phyloP scores from a whole-genome alignment of 768 basidiomycete genomes.

The Atractiella rhizophila region DNA sequence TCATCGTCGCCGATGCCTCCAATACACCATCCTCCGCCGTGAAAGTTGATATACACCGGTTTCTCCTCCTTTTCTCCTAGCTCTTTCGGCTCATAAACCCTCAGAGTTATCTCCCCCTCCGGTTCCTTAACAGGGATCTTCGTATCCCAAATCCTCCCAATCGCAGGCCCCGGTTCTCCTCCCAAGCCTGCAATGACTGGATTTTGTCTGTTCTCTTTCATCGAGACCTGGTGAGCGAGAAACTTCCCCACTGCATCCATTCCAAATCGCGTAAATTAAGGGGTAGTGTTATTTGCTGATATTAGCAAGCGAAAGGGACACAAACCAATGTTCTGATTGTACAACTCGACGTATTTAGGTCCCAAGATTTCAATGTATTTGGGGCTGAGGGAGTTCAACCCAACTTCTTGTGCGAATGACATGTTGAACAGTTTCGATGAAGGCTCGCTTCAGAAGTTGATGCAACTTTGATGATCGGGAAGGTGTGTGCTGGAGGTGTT shows the following conservation, averaged over 20 bases:
- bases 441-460: too few species aligned
- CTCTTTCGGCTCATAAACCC: slow-evolving; percentile 1
- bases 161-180: slow-evolving; percentile 2
- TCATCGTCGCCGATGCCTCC: slow-evolving; percentile 4
- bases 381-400: slow-evolving; percentile 1
- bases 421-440: too few species aligned
- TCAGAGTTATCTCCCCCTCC: neutral
- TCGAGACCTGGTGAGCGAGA: slow-evolving; percentile 6
- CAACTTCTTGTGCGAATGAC: too few species aligned
- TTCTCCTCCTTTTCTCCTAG: neutral
- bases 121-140: slow-evolving; percentile 1
- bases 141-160: neutral
- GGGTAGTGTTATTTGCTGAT: too few species aligned
- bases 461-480: too few species aligned
- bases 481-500: too few species aligned
- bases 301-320: neutral
- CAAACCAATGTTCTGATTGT: slow-evolving; percentile 2
- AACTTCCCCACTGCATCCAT: neutral
- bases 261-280: too few species aligned
- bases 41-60: slow-evolving; percentile 4
- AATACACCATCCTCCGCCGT: slow-evolving; percentile 6
- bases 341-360: slow-evolving; percentile 1
- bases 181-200: slow-evolving; percentile 6
- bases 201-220: slow-evolving; percentile 6
- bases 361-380: slow-evolving; percentile 5